Evolutionary conservation across 169 alveolate genomes (phyloP), one percentile per base, ranked within the genome.

Genomic region (Babesia sp.): DNA sequence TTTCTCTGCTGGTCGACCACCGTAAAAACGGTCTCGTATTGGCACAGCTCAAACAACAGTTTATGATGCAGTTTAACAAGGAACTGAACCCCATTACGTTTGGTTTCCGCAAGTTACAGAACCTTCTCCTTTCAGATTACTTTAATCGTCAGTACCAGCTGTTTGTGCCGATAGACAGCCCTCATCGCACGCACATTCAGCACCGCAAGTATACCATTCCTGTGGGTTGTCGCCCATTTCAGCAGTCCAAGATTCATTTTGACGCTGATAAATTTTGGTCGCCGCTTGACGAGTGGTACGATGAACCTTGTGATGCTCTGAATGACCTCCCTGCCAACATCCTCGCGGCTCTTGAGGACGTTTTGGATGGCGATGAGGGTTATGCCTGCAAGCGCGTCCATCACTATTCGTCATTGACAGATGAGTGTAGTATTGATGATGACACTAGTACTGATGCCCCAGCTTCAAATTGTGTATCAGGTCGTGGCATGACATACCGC

Each of bases 1-100:
- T 88, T 16, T 88, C 93, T 11, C 45, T 84, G 36, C 41, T 88
- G 78, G 93, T 88, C n/a, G 93, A 88, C 51, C 70, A 78, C 61
- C 83, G 85, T 45, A 81, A 64, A 16, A 83, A 81, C 56, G 93
- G 93, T 24, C 79, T 88, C 18, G 93, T 88, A 0, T 44, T 88
- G 37, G 93, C 93, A 0, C 93, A 88, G 85, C 61, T 88, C 39
- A 88, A 88, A 48, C 93, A 88, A 34, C 93, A 88, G 41, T 88
- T 88, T 54, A 78, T 88, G 77, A 61, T 88, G 45, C 91, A 88
- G 54, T 88, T 80, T 45, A 83, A 88, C 71, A 77, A 82, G 71
- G 93, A 88, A 59, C 71, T 88, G 53, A 84, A 88, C 50, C 90
- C 91, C 11, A 55, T 88, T 16, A 73, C 73, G 28, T 88, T 88